Percentiles rank a stretch among this genome's conserved stretches.
Conservation (phyloP, 2,329 filamentous ascomycete genomes). For the Eutypa lata region DNA sequence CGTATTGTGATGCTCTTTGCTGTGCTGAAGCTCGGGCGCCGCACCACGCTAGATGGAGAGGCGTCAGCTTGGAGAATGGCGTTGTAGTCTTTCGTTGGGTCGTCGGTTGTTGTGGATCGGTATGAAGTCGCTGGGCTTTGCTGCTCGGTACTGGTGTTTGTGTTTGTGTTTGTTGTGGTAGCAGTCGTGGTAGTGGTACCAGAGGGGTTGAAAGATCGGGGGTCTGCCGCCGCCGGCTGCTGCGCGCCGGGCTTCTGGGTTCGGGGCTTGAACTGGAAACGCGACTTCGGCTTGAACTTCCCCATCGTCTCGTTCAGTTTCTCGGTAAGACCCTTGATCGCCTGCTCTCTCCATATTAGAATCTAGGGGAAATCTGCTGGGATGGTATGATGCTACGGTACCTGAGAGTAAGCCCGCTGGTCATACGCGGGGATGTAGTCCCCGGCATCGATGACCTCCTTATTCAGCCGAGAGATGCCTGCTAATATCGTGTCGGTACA, state of each 20-base stretch:
- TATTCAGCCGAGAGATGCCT: constrained; percentile 75
- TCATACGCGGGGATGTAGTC: constrained; percentile 86
- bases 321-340: constrained; percentile 77
- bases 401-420: constrained; percentile 79
- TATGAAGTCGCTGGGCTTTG: constrained; percentile 10
- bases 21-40: constrained; percentile 62
- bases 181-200: constrained; percentile 4
- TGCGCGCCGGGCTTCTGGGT: constrained; percentile 52
- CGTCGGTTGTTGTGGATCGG: constrained; percentile 1
- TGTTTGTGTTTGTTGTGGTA: neutral
- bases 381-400: constrained; percentile 31
- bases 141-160: neutral
- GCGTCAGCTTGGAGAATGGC: constrained; percentile 46
- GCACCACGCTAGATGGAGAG: constrained; percentile 32
- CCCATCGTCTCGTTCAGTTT: constrained; percentile 70
- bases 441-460: constrained; percentile 79
- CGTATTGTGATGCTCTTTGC: constrained; percentile 62
- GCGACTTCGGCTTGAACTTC: constrained; percentile 68
- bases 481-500: constrained; percentile 78
- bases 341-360: constrained; percentile 37
- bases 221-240: constrained; percentile 35
- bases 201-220: constrained; percentile 14
- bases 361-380: constrained; percentile 3
- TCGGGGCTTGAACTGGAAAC: constrained; percentile 76
- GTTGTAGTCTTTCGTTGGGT: constrained; percentile 51